Percentiles rank a stretch among this genome's conserved stretches.
Conservation (phyloP, 805 yeast genomes). For the Hanseniaspora guilliermondii region DNA sequence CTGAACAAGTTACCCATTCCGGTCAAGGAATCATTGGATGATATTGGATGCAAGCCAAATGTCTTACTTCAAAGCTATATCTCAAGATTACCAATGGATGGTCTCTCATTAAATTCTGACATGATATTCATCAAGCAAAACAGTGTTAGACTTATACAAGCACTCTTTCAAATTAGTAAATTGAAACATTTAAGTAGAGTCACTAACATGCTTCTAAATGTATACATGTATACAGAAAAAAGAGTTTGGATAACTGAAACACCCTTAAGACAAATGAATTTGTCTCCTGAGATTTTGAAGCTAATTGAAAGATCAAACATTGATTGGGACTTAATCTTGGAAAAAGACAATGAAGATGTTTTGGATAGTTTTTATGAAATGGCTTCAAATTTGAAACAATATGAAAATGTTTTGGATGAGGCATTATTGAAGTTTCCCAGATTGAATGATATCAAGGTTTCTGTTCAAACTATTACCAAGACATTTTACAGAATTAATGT, state of each 20-base stretch:
- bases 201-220: slow-evolving; percentile 42
- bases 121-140: slow-evolving; percentile 88
- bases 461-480: slow-evolving; percentile 67
- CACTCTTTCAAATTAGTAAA: slow-evolving; percentile 66
- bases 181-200: slow-evolving; percentile 59
- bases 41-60: slow-evolving; percentile 66
- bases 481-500: slow-evolving; percentile 53
- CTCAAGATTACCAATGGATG: slow-evolving; percentile 63
- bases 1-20: slow-evolving; percentile 77
- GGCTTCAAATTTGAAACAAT: not conserved
- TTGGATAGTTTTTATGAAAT: not conserved
- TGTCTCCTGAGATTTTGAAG: slow-evolving; percentile 56
- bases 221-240: slow-evolving; percentile 69
- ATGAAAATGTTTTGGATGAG: slow-evolving; percentile 33
- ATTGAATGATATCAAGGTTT: slow-evolving; percentile 39
- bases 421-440: slow-evolving; percentile 63
- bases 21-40: slow-evolving; percentile 55
- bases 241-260: slow-evolving; percentile 77
- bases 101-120: slow-evolving; percentile 84
- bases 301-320: slow-evolving; percentile 68
- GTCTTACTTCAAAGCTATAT: slow-evolving; percentile 75
- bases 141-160: slow-evolving; percentile 78
- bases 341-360: not conserved
- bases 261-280: slow-evolving; percentile 78
- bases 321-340: slow-evolving; percentile 46